A percentile compares a stretch with the other conserved stretches of the same genome.
These are phyloP conservation scores for Raphanus sativus DNA, from an alignment of 345 rosid species.

Conservation along the genomic window DNA sequence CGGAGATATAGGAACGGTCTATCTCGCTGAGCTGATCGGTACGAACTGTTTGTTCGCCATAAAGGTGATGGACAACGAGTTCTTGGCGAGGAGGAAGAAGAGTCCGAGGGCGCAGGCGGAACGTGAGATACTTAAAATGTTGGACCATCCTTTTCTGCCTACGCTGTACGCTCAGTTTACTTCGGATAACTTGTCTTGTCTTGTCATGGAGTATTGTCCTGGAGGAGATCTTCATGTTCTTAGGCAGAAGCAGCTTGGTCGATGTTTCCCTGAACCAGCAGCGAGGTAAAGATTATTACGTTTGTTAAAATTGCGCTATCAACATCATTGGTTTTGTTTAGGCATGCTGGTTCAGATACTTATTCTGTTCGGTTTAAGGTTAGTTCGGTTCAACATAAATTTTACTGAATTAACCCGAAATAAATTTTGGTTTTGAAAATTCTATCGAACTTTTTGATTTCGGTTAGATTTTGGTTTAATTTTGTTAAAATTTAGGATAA, in stretches of 20 bases:
- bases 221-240: constrained; percentile 97
- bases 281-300: constrained; percentile 58
- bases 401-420: not conserved
- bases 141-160: constrained; percentile 97
- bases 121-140: constrained; percentile 77
- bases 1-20: constrained; percentile 97
- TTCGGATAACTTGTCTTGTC: constrained; percentile 82
- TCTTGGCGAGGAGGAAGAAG: constrained; percentile 88
- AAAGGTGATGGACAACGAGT: constrained; percentile 96
- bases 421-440: too few relatives aligned
- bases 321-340: not conserved
- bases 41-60: constrained; percentile 87
- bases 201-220: constrained; percentile 98
- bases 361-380: not conserved
- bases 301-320: not conserved
- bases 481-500: too few relatives aligned
- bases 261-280: constrained; percentile 84
- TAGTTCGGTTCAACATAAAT: not conserved
- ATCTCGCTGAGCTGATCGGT: constrained; percentile 84
- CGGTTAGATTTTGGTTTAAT: too few relatives aligned
- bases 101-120: constrained; percentile 93
- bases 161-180: constrained; percentile 87
- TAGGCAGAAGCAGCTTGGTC: constrained; percentile 83
- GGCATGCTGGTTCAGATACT: not conserved
- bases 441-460: too few relatives aligned